Base-by-base conservation (phyloP, 2,329 filamentous ascomycete genomes). In the Phyllachora maydis region DNA sequence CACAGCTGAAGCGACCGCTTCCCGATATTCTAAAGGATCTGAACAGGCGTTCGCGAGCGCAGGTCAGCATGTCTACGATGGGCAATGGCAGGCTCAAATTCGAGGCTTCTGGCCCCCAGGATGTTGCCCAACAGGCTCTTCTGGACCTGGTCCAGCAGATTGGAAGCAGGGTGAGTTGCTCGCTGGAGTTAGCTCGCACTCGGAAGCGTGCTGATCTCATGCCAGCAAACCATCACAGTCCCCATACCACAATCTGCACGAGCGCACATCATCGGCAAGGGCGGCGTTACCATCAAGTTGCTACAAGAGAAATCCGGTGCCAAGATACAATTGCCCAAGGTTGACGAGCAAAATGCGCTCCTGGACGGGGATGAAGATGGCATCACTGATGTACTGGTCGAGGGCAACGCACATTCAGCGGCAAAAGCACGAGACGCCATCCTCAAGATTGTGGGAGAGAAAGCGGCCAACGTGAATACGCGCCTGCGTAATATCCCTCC, bases 261-360 rank as follows among this genome's bases (percentile, higher is more conserved):
- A 30, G 68, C 83, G 25, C 75, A 85, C 47, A 83, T 98, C 47
- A 95, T 98, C 43, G 90, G 88, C 36, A 82, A 79, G 42, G 72
- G 76, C 42, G 90, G 90, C 28, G 66, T 79, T 14, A 85, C 75
- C 30, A 90, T 98, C 45, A 85, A 90, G 52, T 65, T 74, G 22
- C 70, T 98, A 25, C 78, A 85, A 50, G 78, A 85, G 46, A 74
- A 76, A 47, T 88, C 82, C 3, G 83, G 85, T 30, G 85, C 88
- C 25, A 71, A 71, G 33, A 83, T 98, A 40, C 79, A 91, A 43
- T 67, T 98, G 29, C 83, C 85, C 30, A 83, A 77, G 50, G 60
- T 63, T 12, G 78, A 90, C 19, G 72, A 77, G 13, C 54, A 50
- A 25, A 53, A 55, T 16, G 44, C 47, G 3, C 40, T 57, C 14